Evolutionary conservation across 257 asterid species (phyloP), one percentile per base, ranked within the genome.

Genomic region (Echites panduratus): DNA sequence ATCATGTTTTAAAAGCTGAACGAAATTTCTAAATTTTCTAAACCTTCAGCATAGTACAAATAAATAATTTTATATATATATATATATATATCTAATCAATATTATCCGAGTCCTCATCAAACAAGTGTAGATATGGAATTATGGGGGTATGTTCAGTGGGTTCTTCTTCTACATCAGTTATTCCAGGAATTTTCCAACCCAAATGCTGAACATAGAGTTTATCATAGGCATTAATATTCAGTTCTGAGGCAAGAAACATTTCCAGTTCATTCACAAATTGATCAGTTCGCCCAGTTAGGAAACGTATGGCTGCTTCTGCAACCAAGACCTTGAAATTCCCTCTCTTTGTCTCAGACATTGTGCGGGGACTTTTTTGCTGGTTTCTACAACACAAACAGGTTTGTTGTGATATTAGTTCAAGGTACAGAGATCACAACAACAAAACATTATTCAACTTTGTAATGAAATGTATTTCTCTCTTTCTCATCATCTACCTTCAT

Each of bases 191-290:
- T 74, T 76, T 72, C 89, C 95, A 87, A 75, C 95, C 89, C 62
- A 89, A 76, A 83, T 88, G 91, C 80, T 80, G 79, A 24, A 70
- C 62, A 78, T 84, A 89, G 20, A 79, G 88, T 65, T 77, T 70
- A 82, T 89, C 97, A 70, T 81, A 91, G 35, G 97, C 96, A 56
- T 82, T 84, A 49, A 91, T 74, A 77, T 82, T 91, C 77, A 91
- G 76, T 53, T 89, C 92, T n/a, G 95, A 86, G 40, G 89, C 95
- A 63, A 91, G 71, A 86, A 91, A 91, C 50, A 87, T 72, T 79
- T 91, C 89, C 53, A 89, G 47, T 76, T 91, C 96, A 53, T 81
- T 74, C 69, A 84, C 82, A 74, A 91, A 89, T 77, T 87, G 81
- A 66, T 83, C 86, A 20, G 90, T 78, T 83, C 96, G 79, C 54